These are phyloP conservation scores for Daldinia loculata DNA, from an alignment of 495 filamentous ascomycete species.

Conservation along the genomic window DNA sequence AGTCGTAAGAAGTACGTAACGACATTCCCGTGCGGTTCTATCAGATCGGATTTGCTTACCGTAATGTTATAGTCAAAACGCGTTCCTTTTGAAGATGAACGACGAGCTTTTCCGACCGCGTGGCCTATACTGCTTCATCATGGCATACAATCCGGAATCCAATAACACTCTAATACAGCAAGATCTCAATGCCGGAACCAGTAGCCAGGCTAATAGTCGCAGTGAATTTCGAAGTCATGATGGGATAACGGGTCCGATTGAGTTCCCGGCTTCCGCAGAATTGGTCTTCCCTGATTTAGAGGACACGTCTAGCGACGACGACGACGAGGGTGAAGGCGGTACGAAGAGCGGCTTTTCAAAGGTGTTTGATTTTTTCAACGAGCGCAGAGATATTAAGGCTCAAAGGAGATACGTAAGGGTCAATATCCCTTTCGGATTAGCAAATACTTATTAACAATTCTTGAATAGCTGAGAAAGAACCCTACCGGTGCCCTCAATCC, in stretches of 20 bases:
- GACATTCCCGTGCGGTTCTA: background rate
- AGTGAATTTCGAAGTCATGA: constrained; percentile 34
- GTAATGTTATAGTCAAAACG: constrained; percentile 55
- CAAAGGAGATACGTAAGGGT: constrained; percentile 36
- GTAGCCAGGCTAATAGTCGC: background rate
- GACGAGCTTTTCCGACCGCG: constrained; percentile 65
- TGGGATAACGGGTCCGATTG: constrained; percentile 38
- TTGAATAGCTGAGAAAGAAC: constrained; percentile 18
- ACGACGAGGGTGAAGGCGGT: constrained; percentile 39
- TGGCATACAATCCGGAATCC: constrained; percentile 58
- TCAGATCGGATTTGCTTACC: background rate
- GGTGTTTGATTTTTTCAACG: constrained; percentile 12
- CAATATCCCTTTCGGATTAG: background rate
- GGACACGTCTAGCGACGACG: constrained; percentile 12
- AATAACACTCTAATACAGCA: constrained; percentile 20
- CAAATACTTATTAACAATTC: background rate
- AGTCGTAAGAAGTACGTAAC: constrained; percentile 39
- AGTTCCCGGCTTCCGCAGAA: constrained; percentile 41
- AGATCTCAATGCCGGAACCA: constrained; percentile 16
- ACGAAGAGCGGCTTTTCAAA: constrained; percentile 5
- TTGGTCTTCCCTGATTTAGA: constrained; percentile 43
- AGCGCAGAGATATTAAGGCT: constrained; percentile 20
- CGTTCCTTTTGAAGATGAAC: constrained; percentile 66
- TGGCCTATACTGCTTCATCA: constrained; percentile 67
- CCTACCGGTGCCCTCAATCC: constrained; percentile 20